These are phyloP conservation scores for Cladosporium sphaerospermum DNA, from an alignment of 2,329 filamentous ascomycete species.

Conservation along the genomic window DNA sequence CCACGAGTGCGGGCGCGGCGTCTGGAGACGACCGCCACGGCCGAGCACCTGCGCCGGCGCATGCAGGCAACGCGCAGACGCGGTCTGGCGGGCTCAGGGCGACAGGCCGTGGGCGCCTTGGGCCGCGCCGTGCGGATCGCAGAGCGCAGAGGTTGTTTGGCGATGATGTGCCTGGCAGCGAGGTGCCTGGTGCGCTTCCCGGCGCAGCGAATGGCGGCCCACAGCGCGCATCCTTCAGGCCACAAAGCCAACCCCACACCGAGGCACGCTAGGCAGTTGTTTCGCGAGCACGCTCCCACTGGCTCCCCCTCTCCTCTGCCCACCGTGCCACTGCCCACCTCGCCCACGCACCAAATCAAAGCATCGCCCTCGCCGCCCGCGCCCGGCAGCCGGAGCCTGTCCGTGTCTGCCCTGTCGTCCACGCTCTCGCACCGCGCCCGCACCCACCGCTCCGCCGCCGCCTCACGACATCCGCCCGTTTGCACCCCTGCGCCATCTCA, in stretches of 20 bases:
- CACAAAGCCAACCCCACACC: slow-evolving; percentile 6
- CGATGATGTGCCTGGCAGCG: too few relatives aligned
- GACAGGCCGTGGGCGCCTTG: too few relatives aligned
- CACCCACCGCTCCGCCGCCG: not conserved
- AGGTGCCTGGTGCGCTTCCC: too few relatives aligned
- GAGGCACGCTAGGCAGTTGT: slow-evolving; percentile 8
- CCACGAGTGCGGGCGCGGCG: too few relatives aligned
- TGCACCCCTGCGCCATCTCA: slow-evolving; percentile 5
- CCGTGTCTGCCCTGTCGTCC: not conserved
- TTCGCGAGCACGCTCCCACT: not conserved
- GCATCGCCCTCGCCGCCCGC: not conserved
- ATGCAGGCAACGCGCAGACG: too few relatives aligned
- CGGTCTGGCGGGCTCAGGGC: too few relatives aligned
- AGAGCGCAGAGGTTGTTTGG: too few relatives aligned
- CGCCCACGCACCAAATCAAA: slow-evolving; percentile 3
- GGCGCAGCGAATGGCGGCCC: too few relatives aligned
- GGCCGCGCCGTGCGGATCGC: too few relatives aligned
- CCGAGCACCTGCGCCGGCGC: too few relatives aligned
- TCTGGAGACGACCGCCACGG: too few relatives aligned
- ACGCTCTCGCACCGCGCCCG: not conserved
- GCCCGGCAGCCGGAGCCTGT: slow-evolving; percentile 2
- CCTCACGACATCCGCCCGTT: slow-evolving; percentile 5
- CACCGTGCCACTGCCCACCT: not conserved
- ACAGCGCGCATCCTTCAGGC: not conserved
- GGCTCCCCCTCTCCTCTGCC: too few relatives aligned